Base-by-base conservation (phyloP, 208 protist species). In the Leptomonas pyrrhocoris region DNA sequence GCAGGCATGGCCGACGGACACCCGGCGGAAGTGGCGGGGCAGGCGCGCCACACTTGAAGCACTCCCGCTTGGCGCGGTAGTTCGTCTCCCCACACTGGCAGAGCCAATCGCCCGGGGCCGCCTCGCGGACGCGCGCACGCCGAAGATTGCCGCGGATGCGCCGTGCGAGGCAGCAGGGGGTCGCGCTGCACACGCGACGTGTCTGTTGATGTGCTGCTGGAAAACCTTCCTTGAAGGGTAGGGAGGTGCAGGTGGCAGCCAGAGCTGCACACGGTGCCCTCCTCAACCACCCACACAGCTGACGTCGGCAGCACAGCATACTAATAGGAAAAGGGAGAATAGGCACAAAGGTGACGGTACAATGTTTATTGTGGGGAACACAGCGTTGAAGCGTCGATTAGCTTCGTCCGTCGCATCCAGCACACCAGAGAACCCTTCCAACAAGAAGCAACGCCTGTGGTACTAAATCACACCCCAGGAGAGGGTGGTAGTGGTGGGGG, bases 51-150 rank as follows among this genome's bases (percentile, higher is more conserved):
- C 92, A 96, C 79, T 96, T 96, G 74, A 88, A 96, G 73, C 92
- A 96, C 85, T 96, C 89, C 4, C 92, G 89, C 74, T 93, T 94
- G 11, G 88, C 90, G 5, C 81, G 73, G 77, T 94, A 92, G 67
- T 96, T 96, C 28, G 81, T 76, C 73, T 94, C 89, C 0, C 92
- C 92, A 68, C 92, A 96, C 79, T 92, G 88, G 73, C 92, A 96
- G 38, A 92, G 71, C 89, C 92, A 96, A 40, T 96, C 92, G 15
- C 92, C 92, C 55, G 83, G 79, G 7, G 82, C 64, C 6, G 92
- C 77, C 74, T 96, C 92, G 18, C 92, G 89, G 34, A 81, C 79
- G 11, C 85, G 70, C 15, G 73, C 36, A 25, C 83, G 62, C 1
- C 62, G 73, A 5, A 71, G 63, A 4, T 31, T 49, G 0, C 80